Conservation (phyloP, 169 alveolate species). For the Condylostoma magnum region DNA sequence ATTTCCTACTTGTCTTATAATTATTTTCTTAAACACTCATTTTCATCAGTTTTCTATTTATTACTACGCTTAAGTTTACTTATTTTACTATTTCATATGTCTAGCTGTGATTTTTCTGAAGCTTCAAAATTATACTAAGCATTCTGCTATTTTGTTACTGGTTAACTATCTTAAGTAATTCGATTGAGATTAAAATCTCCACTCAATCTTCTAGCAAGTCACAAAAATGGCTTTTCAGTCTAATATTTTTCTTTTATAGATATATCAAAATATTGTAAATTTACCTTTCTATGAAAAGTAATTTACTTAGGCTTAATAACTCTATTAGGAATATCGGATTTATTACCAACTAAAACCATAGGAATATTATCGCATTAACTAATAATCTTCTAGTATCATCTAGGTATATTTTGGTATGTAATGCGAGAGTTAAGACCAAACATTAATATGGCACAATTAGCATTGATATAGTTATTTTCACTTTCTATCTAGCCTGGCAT, state of each 20-base stretch:
- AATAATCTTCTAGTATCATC: constrained; percentile 98
- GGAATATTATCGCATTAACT: constrained; percentile 99
- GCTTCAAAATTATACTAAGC: too few relatives aligned
- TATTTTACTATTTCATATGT: too few relatives aligned
- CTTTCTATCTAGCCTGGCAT: constrained; percentile 99
- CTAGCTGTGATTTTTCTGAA: too few relatives aligned
- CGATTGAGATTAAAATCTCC: constrained; percentile 47
- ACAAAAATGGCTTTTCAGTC: constrained; percentile 98
- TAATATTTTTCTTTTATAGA: constrained; percentile 97
- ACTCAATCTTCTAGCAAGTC: constrained; percentile 95
- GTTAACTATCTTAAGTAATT: constrained; percentile 42
- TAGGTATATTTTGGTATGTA: constrained; percentile 98
- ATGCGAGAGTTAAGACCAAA: constrained; percentile 99
- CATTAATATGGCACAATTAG: constrained; percentile 99
- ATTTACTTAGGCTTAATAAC: constrained; percentile 98
- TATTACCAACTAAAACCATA: constrained; percentile 98
- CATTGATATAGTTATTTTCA: constrained; percentile 98
- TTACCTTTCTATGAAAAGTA: constrained; percentile 97
- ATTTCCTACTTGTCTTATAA: too few relatives aligned
- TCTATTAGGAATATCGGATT: constrained; percentile 98
- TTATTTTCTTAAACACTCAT: too few relatives aligned
- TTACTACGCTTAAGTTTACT: too few relatives aligned
- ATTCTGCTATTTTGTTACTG: too few relatives aligned
- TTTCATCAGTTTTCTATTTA: too few relatives aligned
- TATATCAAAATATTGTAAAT: constrained; percentile 97